These are phyloP conservation scores for Aureobasidium sp. DNA, from an alignment of 2,329 filamentous ascomycete species.

Conservation along the genomic window DNA sequence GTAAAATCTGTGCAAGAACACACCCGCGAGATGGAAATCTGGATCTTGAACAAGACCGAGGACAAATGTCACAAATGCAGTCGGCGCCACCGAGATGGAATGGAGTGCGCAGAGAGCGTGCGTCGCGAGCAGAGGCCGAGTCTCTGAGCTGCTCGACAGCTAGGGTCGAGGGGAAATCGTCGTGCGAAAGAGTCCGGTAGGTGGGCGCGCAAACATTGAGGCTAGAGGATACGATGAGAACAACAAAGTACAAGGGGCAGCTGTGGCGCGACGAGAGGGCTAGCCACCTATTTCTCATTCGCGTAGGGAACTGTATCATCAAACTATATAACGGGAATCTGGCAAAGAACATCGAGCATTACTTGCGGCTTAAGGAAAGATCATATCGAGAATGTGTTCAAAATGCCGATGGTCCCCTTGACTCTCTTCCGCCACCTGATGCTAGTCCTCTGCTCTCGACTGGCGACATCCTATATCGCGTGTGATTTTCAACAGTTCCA, in stretches of 20 bases:
- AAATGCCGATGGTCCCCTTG: too few relatives aligned
- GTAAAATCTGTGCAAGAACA: neutral
- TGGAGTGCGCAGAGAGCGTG: neutral
- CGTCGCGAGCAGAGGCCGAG: neutral
- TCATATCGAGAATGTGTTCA: too few relatives aligned
- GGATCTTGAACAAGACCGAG: neutral
- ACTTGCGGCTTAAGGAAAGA: too few relatives aligned
- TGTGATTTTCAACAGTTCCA: too few relatives aligned
- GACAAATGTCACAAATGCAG: neutral
- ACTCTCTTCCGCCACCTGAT: too few relatives aligned
- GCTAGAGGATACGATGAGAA: neutral
- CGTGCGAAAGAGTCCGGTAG: neutral
- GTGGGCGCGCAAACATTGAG: neutral
- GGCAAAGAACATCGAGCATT: too few relatives aligned
- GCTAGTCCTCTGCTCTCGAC: too few relatives aligned
- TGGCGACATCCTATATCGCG: too few relatives aligned
- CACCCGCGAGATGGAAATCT: neutral
- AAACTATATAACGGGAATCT: too few relatives aligned
- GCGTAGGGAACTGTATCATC: too few relatives aligned
- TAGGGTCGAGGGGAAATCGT: neutral
- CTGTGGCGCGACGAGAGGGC: neutral
- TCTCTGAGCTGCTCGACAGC: neutral
- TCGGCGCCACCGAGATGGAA: neutral
- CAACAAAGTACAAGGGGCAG: neutral
- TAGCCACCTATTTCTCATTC: too few relatives aligned